phyloP scores from a whole-genome alignment of 495 filamentous ascomycete genomes.

The Paragyromitra xinjiangensis region DNA sequence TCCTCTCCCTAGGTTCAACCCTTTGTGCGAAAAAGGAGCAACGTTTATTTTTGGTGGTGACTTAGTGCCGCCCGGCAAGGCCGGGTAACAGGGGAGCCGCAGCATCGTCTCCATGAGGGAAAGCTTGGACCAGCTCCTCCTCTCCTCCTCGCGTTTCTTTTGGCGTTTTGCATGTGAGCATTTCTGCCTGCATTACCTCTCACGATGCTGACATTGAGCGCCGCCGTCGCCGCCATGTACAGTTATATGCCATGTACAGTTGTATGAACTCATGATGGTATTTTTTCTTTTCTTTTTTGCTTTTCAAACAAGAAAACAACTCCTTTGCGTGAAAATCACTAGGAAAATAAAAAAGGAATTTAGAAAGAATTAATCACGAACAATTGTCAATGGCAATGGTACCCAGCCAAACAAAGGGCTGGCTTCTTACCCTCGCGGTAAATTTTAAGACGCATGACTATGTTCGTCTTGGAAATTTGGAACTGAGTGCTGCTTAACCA shows the following conservation, averaged over 20 bases:
- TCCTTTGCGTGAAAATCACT: slow-evolving; percentile 40
- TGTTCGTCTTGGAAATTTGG: slow-evolving; percentile 23
- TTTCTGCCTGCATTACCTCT: slow-evolving; percentile 43
- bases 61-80: slow-evolving; percentile 38
- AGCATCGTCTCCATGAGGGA: slow-evolving; percentile 46
- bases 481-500: slow-evolving; percentile 41
- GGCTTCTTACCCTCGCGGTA: slow-evolving; percentile 26
- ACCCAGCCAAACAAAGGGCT: slow-evolving; percentile 42
- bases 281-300: slow-evolving; percentile 43
- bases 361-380: slow-evolving; percentile 43
- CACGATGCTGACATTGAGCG: slow-evolving; percentile 37
- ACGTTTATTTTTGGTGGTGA: slow-evolving; percentile 52
- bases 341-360: slow-evolving; percentile 47
- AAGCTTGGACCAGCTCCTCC: slow-evolving; percentile 49
- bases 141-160: slow-evolving; percentile 45
- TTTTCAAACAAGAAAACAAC: slow-evolving; percentile 47
- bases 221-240: slow-evolving; percentile 42
- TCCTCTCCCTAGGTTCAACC: slow-evolving; percentile 36
- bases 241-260: slow-evolving; percentile 42
- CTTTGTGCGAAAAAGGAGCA: slow-evolving; percentile 44
- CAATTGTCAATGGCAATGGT: slow-evolving; percentile 42
- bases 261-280: slow-evolving; percentile 47
- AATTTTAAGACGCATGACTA: slow-evolving; percentile 33
- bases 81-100: slow-evolving; percentile 47
- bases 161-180: slow-evolving; percentile 51